These are phyloP conservation scores for Chaetomium fimeti DNA, from an alignment of 495 filamentous ascomycete genomes.

Conservation along the genomic window DNA sequence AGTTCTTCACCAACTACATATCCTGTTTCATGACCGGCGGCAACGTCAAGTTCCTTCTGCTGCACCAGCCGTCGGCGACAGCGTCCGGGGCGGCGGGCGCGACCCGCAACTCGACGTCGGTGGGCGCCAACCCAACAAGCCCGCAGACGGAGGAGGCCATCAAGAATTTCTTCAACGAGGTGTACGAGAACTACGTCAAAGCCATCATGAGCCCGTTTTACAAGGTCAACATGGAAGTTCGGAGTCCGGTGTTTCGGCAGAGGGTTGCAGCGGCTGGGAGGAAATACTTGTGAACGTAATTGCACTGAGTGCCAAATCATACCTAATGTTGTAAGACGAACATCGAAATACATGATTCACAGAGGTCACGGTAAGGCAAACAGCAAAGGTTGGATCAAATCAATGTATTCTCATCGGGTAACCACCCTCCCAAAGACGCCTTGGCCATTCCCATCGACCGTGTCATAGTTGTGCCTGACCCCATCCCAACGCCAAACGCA, in stretches of 20 bases:
- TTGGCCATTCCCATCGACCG: conserved; percentile 21
- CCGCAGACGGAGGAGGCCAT: conserved; percentile 93
- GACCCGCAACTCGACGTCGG: conserved; percentile 57
- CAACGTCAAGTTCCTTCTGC: conserved; percentile 82
- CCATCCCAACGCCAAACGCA: conserved; percentile 20
- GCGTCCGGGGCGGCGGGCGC: conserved; percentile 36
- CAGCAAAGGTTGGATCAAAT: background rate
- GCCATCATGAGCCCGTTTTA: conserved; percentile 98
- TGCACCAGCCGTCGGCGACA: conserved; percentile 68
- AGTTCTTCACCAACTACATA: conserved; percentile 86
- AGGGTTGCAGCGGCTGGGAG: conserved; percentile 82
- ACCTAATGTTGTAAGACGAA: too few species aligned
- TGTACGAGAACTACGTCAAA: conserved; percentile 94
- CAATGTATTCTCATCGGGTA: conserved; percentile 18
- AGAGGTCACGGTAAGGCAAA: background rate
- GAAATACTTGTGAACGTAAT: conserved; percentile 70
- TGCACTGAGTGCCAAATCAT: background rate
- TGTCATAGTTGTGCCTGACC: conserved; percentile 14
- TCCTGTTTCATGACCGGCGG: conserved; percentile 85
- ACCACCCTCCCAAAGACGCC: conserved; percentile 22
- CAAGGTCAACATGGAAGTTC: conserved; percentile 72
- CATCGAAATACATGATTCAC: background rate
- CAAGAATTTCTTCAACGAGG: conserved; percentile 86
- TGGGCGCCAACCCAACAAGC: conserved; percentile 76
- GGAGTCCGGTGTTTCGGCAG: conserved; percentile 77